Conservation (phyloP, 2,329 filamentous ascomycete species). For the Zasmidium angulare region DNA sequence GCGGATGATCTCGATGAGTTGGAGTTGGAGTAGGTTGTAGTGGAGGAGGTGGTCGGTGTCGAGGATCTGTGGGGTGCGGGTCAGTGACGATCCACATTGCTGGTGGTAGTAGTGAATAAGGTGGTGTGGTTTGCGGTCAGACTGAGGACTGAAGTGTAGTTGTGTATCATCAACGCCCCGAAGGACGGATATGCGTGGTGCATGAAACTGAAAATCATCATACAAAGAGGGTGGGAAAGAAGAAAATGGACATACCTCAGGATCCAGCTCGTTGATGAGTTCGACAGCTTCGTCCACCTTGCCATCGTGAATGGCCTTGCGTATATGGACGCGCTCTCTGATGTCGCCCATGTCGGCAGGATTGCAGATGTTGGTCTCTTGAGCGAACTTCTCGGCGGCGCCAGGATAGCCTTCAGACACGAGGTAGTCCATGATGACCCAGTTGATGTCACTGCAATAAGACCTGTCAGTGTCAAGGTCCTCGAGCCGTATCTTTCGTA, state of each 20-base stretch:
- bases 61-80: constrained; percentile 64
- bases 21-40: constrained; percentile 84
- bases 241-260: constrained; percentile 70
- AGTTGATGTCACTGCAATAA: constrained; percentile 79
- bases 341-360: constrained; percentile 70
- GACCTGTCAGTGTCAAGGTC: constrained; percentile 21
- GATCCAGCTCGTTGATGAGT: constrained; percentile 83
- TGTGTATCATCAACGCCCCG: constrained; percentile 85
- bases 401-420: constrained; percentile 93
- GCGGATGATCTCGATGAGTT: constrained; percentile 91
- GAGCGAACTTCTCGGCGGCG: constrained; percentile 88
- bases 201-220: constrained; percentile 99
- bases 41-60: constrained; percentile 81
- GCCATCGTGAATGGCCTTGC: constrained; percentile 79
- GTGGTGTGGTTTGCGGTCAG: constrained; percentile 59
- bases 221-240: constrained; percentile 48
- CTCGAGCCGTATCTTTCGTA: constrained; percentile 8
- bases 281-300: constrained; percentile 84
- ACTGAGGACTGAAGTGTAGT: constrained; percentile 80
- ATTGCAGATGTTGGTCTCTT: constrained; percentile 82
- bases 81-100: constrained; percentile 9
- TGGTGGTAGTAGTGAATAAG: constrained; percentile 1
- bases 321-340: constrained; percentile 75
- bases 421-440: constrained; percentile 92
- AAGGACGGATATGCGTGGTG: constrained; percentile 96